Conservation (phyloP, 2,329 filamentous ascomycete genomes). For the Fusarium ambrosium region DNA sequence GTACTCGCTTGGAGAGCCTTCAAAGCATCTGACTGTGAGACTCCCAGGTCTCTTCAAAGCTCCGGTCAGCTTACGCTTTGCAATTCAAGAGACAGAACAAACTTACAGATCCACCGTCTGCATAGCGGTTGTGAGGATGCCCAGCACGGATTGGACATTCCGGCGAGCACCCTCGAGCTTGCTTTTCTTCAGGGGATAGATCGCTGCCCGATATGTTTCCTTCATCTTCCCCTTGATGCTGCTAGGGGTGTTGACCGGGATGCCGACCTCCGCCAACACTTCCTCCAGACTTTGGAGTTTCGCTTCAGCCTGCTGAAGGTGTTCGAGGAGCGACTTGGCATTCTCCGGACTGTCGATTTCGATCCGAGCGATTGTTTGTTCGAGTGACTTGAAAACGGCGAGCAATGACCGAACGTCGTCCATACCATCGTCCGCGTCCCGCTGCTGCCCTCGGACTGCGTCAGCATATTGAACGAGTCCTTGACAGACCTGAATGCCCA, state of each 20-base stretch:
- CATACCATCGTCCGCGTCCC: neutral
- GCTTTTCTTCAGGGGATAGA: slow-evolving; percentile 2
- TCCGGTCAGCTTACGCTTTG: neutral
- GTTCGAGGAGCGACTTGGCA: neutral
- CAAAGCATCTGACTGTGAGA: neutral
- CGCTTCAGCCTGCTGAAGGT: neutral
- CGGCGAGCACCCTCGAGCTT: neutral
- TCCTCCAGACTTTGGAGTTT: neutral
- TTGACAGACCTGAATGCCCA: slow-evolving; percentile 18
- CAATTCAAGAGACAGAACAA: rapidly evolving
- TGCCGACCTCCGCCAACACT: neutral
- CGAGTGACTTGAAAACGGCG: slow-evolving; percentile 4
- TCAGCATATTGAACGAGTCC: slow-evolving; percentile 4
- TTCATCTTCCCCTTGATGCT: slow-evolving; percentile 2
- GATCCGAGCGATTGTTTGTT: neutral
- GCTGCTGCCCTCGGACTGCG: neutral
- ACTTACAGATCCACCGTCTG: neutral
- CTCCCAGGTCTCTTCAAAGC: neutral
- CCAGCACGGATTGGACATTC: neutral
- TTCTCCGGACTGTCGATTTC: neutral
- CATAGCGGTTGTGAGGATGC: neutral
- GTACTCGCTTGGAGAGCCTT: neutral
- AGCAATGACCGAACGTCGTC: neutral
- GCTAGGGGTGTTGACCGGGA: neutral
- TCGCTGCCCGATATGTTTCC: neutral